Base-by-base conservation (phyloP, 2,329 filamentous ascomycete species). In the Fusarium devonianum region DNA sequence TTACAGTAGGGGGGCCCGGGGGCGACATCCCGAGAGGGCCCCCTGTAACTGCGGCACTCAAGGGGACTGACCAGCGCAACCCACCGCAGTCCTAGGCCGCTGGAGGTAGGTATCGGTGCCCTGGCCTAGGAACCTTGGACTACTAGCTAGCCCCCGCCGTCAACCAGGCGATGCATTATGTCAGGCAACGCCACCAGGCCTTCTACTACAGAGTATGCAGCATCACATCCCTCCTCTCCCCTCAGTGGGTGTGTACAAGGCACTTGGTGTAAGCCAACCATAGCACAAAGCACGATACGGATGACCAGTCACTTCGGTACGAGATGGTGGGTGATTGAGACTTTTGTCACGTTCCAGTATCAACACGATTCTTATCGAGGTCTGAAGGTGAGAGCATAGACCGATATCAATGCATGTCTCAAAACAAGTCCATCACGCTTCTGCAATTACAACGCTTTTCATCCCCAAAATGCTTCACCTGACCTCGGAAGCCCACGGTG, bases 101-200 rank as follows among this genome's bases (percentile, higher is more conserved):
- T n/a, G n/a, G n/a, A n/a, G n/a, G n/a, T n/a, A n/a, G n/a, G n/a
- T n/a, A n/a, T n/a, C n/a, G n/a, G n/a, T n/a, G 50, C 45, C 55
- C 45, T 51, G 55, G 28, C 45, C 55, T 35, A 43, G 23, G 28
- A 33, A 42, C n/a, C n/a, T n/a, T n/a, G n/a, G n/a, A n/a, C n/a
- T n/a, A n/a, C n/a, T n/a, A n/a, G n/a, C n/a, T n/a, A 26, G 11
- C 23, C 32, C 42, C 51, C 29, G 38, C 51, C 28, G n/a, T n/a
- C 23, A 45, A 49, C 25, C 45, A 30, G 41, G 50, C 29, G 35
- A 29, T 33, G 16, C 35, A 51, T 57, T 55, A 55, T 51, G 54
- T 57, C 55, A 57, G 51, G 54, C 50, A 43, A 57, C 44, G 51
- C 57, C 60, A 53, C 57, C 48, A 35, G 61, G 54, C 60, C 63